These are phyloP conservation scores for Fusarium continuum DNA, from an alignment of 2,329 filamentous ascomycete genomes.

Conservation along the genomic window DNA sequence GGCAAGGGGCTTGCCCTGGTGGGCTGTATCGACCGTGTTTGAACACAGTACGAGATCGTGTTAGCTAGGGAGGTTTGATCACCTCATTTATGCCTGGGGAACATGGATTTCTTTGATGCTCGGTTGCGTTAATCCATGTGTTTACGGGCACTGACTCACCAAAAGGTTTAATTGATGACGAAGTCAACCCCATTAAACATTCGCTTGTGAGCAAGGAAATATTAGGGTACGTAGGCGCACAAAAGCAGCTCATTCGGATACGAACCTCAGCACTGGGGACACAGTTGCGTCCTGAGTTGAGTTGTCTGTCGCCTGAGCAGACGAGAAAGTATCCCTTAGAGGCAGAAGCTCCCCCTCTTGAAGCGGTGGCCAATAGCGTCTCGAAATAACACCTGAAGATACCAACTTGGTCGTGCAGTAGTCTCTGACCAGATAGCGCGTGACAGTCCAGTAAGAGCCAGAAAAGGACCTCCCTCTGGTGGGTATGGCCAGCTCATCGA, in stretches of 20 bases:
- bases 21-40: conserved; percentile 26
- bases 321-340: conserved; percentile 1
- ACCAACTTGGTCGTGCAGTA: conserved; percentile 39
- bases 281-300: not conserved
- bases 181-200: conserved; percentile 23
- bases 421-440: conserved; percentile 37
- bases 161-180: conserved; percentile 29
- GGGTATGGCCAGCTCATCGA: conserved; percentile 33
- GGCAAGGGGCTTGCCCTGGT: conserved; percentile 24
- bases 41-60: conserved; percentile 38
- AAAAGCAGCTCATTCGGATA: conserved; percentile 11
- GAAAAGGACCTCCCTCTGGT: conserved; percentile 32
- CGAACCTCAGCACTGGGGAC: too few relatives aligned
- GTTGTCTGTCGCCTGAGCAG: not conserved
- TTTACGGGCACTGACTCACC: conserved; percentile 29
- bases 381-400: conserved; percentile 28
- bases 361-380: conserved; percentile 29
- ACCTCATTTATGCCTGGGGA: conserved; percentile 30
- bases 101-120: conserved; percentile 31
- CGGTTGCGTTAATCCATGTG: conserved; percentile 31
- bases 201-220: conserved; percentile 19
- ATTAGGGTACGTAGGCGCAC: conserved; percentile 8
- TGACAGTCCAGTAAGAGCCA: conserved; percentile 37
- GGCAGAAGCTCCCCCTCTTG: conserved; percentile 13
- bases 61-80: conserved; percentile 18